phyloP scores from a whole-genome alignment of 2,329 filamentous ascomycete species.

The Aspergillus sp. region DNA sequence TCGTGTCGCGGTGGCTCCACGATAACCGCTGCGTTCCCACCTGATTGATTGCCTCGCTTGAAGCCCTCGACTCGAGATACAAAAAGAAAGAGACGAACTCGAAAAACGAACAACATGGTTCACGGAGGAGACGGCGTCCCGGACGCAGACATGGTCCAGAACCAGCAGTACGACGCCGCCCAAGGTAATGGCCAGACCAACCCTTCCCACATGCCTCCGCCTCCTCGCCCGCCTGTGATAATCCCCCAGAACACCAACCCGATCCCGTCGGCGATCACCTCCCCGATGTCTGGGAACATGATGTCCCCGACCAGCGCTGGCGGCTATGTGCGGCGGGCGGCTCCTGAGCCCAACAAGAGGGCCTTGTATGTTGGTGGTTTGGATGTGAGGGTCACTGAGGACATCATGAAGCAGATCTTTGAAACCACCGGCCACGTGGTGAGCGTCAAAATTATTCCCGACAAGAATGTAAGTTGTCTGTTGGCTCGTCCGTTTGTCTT shows the following conservation, averaged over 20 bases:
- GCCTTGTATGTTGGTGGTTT: constrained; percentile 92
- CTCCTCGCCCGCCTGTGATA: constrained; percentile 69
- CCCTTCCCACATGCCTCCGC: constrained; percentile 74
- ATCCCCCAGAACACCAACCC: constrained; percentile 96
- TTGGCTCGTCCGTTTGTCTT: too few relatives aligned
- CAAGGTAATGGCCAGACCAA: constrained; percentile 61
- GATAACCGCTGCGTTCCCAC: too few relatives aligned
- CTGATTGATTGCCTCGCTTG: too few relatives aligned
- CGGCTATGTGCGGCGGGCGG: constrained; percentile 76
- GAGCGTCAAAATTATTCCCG: constrained; percentile 98
- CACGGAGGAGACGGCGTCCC: too few relatives aligned
- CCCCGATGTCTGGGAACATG: constrained; percentile 67
- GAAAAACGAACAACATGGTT: too few relatives aligned
- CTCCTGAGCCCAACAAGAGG: constrained; percentile 96
- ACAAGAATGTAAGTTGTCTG: constrained; percentile 96
- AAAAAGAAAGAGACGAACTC: too few relatives aligned
- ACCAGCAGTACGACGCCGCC: too few relatives aligned
- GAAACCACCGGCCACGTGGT: constrained; percentile 97
- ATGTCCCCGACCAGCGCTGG: constrained; percentile 79
- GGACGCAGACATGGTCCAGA: too few relatives aligned
- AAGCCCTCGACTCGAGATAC: too few relatives aligned
- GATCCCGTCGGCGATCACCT: constrained; percentile 85
- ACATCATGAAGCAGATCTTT: constrained; percentile 94
- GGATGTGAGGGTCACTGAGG: constrained; percentile 90
- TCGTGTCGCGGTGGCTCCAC: too few relatives aligned